Conservation (phyloP, 371 early-diverging fungal species). For the Zychaea mexicana region DNA sequence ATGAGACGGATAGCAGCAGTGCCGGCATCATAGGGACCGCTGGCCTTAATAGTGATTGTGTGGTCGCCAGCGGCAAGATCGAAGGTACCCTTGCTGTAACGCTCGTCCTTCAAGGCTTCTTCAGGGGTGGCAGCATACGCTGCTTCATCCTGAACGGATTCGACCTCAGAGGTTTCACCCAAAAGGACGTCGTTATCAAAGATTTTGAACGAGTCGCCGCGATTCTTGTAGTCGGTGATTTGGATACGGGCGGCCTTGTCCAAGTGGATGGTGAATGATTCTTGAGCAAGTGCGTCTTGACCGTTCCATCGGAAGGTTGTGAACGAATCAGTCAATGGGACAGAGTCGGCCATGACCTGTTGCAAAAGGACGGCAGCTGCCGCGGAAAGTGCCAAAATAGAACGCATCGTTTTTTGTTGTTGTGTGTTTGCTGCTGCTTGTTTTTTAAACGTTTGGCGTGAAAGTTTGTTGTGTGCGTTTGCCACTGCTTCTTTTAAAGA, state of each 20-base stretch:
- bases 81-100: slow-evolving; percentile 46
- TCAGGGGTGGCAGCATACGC: slow-evolving; percentile 46
- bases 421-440: background rate
- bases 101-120: slow-evolving; percentile 41
- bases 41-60: slow-evolving; percentile 46
- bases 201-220: slow-evolving; percentile 45
- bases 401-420: slow-evolving; percentile 11
- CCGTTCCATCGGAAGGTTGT: slow-evolving; percentile 45
- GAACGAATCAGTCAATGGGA: slow-evolving; percentile 21
- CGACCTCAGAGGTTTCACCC: slow-evolving; percentile 39
- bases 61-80: slow-evolving; percentile 40
- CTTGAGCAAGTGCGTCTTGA: slow-evolving; percentile 28
- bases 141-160: slow-evolving; percentile 22
- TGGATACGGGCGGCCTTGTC: slow-evolving; percentile 37
- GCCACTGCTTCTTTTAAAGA: no score
- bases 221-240: slow-evolving; percentile 49
- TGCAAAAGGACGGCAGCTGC: slow-evolving; percentile 14
- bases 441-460: background rate
- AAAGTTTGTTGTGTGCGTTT: no score
- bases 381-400: slow-evolving; percentile 24
- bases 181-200: slow-evolving; percentile 43
- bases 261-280: slow-evolving; percentile 34
- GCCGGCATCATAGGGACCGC: slow-evolving; percentile 46
- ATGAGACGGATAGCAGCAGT: slow-evolving; percentile 51
- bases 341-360: slow-evolving; percentile 4